These are phyloP conservation scores for Ogataea populi-albae DNA, from an alignment of 805 yeast genomes.

Conservation along the genomic window DNA sequence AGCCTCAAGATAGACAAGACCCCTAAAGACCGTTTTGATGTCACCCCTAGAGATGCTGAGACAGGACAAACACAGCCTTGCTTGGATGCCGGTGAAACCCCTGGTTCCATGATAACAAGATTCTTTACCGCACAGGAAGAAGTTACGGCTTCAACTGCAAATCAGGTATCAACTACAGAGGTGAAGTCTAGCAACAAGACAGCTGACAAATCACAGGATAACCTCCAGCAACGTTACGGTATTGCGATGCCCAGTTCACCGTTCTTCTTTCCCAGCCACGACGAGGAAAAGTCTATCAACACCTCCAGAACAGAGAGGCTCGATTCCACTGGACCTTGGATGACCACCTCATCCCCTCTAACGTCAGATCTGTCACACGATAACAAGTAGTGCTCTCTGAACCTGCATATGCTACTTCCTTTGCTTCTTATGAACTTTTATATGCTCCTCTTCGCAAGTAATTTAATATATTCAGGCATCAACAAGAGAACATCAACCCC, in stretches of 20 bases:
- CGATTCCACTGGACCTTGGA: slow-evolving; percentile 23
- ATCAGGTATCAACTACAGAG: too few species aligned
- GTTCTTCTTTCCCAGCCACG: slow-evolving; percentile 22
- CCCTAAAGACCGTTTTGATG: slow-evolving; percentile 12
- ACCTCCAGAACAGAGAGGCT: slow-evolving; percentile 23
- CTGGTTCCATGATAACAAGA: slow-evolving; percentile 8
- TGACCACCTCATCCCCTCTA: slow-evolving; percentile 26
- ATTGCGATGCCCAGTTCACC: slow-evolving; percentile 35
- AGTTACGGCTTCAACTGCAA: too few species aligned
- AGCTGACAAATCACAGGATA: neutral
- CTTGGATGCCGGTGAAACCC: slow-evolving; percentile 13
- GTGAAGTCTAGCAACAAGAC: neutral
- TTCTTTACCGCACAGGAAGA: slow-evolving; percentile 8
- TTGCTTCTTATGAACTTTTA: too few species aligned
- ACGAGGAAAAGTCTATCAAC: slow-evolving; percentile 19
- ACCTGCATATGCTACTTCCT: neutral
- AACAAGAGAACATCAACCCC: too few species aligned
- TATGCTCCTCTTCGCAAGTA: too few species aligned
- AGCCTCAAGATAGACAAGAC: slow-evolving; percentile 28
- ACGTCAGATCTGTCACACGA: slow-evolving; percentile 21
- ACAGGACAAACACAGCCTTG: slow-evolving; percentile 27
- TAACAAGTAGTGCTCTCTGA: slow-evolving; percentile 7
- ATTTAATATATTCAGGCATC: too few species aligned
- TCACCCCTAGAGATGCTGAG: slow-evolving; percentile 25
- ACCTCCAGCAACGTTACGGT: slow-evolving; percentile 10